Evolutionary conservation across 2,329 filamentous ascomycete genomes (phyloP).

Genomic region (Alternaria brassicae): DNA sequence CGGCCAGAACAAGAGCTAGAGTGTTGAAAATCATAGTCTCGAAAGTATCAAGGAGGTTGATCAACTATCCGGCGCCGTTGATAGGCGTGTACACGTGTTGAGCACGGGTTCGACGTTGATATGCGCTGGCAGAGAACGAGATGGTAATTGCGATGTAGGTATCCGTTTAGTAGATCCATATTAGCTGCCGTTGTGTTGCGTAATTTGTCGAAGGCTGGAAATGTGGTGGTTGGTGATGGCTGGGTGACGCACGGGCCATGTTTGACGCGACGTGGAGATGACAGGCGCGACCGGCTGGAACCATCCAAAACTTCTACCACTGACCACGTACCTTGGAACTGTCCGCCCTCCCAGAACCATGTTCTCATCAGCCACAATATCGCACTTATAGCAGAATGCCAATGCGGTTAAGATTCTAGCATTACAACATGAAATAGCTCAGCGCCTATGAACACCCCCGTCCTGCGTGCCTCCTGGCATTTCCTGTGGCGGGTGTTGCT

Average conservation of each 20-base stretch:
- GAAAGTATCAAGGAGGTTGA: conserved; percentile 17
- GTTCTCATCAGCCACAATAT: neutral
- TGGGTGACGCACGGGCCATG: conserved; percentile 27
- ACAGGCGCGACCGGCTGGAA: conserved; percentile 5
- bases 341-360: neutral
- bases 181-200: conserved; percentile 12
- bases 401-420: neutral
- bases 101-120: conserved; percentile 16
- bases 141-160: conserved; percentile 18
- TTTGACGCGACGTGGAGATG: neutral
- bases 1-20: conserved; percentile 26
- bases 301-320: neutral
- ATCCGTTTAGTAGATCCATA: conserved; percentile 28
- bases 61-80: conserved; percentile 10
- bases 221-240: conserved; percentile 39
- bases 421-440: neutral
- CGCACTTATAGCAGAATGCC: neutral
- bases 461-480: neutral
- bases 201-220: conserved; percentile 37
- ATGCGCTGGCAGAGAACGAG: conserved; percentile 15
- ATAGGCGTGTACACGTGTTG: conserved; percentile 16
- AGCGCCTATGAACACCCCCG: neutral
- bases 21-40: conserved; percentile 38
- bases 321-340: conserved; percentile 1
- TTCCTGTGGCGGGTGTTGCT: neutral